Evolutionary conservation across 768 basidiomycete genomes (phyloP), one percentile per base, ranked within the genome.

Genomic region (Clitopilus passeckerianus): DNA sequence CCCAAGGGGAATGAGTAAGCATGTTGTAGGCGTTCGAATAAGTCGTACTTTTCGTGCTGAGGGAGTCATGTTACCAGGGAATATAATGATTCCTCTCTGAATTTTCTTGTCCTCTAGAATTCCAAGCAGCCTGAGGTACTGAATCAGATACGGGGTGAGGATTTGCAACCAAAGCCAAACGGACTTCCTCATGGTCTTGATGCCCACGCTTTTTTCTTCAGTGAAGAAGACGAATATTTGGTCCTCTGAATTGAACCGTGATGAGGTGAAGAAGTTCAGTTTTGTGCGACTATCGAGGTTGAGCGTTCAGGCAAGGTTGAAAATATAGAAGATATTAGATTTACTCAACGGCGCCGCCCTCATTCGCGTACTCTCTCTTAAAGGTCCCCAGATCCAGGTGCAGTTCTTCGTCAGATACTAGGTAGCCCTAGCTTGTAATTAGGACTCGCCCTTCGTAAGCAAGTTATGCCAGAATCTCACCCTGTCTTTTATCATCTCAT

Each of bases 121-220:
- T 61, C 81, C 80, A 57, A 98, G 83, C 64, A 99, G 78, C 71
- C 96, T 98, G 69, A 34, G 41, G 62, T 35, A 58, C 52, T 33
- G 43, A 52, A 41, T 57, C 52, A 61, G 63, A 58, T 54, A 30
- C 55, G 30, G 24, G 30, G 22, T 34, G 50, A 2, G 20, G 35
- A 53, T 54, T 16, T 22, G 24, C 43, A 30, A 14, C 23, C 34
- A 53, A 34, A 22, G 22, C 27, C 27, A 12, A 5, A 80, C 89
- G 57, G 71, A 97, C 96, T 94, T 96, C 77, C 95, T 81, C 93
- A 98, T 98, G 3, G 95, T 93, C 74, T 97, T 96, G 46, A 98
- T 94, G 60, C 95, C 93, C 6, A 98, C 97, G 67, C 92, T 93
- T 72, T 79, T 84, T 74, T 98, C 97, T 52, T 95, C 94, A n/a